Evolutionary conservation across 2,329 filamentous ascomycete genomes (phyloP).

Genomic region (Monilinia fructigena): DNA sequence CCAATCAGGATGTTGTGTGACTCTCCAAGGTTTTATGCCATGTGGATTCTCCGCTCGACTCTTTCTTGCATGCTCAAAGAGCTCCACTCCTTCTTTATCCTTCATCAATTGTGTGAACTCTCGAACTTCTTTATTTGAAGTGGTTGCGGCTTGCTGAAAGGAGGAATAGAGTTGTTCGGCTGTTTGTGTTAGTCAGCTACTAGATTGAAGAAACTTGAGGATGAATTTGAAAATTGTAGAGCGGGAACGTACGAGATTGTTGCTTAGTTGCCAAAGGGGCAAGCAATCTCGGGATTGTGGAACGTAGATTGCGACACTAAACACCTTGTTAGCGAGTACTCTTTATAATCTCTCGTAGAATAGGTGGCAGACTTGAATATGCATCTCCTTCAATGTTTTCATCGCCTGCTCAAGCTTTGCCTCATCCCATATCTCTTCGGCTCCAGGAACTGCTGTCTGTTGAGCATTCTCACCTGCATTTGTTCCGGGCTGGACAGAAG

Average conservation of each 20-base stretch:
- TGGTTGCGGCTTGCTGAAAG: conserved; percentile 49
- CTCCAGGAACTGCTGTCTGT: conserved; percentile 6
- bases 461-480: conserved; percentile 6
- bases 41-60: conserved; percentile 55
- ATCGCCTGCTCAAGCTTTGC: conserved; percentile 38
- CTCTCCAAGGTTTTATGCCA: conserved; percentile 59
- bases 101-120: conserved; percentile 41
- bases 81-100: conserved; percentile 40
- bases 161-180: conserved; percentile 51
- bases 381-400: conserved; percentile 41
- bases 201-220: background rate
- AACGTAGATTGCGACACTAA: conserved; percentile 50
- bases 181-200: conserved; percentile 36
- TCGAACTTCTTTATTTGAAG: conserved; percentile 52
- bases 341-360: background rate
- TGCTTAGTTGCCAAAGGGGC: conserved; percentile 52
- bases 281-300: conserved; percentile 51
- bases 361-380: conserved; percentile 38
- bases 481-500: background rate
- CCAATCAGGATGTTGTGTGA: conserved; percentile 61
- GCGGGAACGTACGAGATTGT: conserved; percentile 49
- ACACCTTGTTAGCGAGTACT: conserved; percentile 8
- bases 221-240: background rate
- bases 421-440: conserved; percentile 39
- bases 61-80: conserved; percentile 53